phyloP scores from a whole-genome alignment of 257 asterid genomes.

The Solanum lignicaule region DNA sequence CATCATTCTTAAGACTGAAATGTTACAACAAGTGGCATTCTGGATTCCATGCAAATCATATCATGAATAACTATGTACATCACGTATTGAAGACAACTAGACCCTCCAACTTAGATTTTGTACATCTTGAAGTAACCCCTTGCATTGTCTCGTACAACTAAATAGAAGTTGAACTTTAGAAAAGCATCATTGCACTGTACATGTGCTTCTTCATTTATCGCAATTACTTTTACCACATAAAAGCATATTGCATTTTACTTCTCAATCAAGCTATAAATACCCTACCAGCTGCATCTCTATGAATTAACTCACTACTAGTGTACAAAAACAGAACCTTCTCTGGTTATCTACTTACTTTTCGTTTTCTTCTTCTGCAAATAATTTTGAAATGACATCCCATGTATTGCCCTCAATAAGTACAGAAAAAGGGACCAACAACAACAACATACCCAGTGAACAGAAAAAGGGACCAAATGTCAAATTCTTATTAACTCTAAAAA shows the following conservation, averaged over 20 bases:
- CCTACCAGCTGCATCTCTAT: not conserved
- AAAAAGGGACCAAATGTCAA: not conserved
- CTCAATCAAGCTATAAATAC: not conserved
- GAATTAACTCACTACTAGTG: not conserved
- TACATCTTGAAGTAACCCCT: not conserved
- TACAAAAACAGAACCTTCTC: not conserved
- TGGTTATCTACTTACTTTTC: not conserved
- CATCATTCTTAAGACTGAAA: not conserved
- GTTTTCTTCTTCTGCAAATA: not conserved
- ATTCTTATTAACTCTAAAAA: not conserved
- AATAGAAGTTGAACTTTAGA: not conserved
- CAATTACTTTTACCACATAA: not conserved
- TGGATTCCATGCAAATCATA: not conserved
- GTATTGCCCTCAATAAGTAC: not conserved
- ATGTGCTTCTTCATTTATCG: not conserved
- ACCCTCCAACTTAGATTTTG: not conserved
- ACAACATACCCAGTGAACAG: not conserved
- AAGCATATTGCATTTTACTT: not conserved
- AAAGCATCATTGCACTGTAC: not conserved
- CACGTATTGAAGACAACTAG: not conserved
- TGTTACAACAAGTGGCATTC: not conserved
- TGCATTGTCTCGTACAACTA: not conserved
- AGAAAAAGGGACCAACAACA: not conserved
- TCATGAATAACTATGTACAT: not conserved
- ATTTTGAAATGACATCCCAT: not conserved